These are phyloP conservation scores for Diutina rugosa DNA, from an alignment of 1,139 yeast genomes.

Conservation along the genomic window DNA sequence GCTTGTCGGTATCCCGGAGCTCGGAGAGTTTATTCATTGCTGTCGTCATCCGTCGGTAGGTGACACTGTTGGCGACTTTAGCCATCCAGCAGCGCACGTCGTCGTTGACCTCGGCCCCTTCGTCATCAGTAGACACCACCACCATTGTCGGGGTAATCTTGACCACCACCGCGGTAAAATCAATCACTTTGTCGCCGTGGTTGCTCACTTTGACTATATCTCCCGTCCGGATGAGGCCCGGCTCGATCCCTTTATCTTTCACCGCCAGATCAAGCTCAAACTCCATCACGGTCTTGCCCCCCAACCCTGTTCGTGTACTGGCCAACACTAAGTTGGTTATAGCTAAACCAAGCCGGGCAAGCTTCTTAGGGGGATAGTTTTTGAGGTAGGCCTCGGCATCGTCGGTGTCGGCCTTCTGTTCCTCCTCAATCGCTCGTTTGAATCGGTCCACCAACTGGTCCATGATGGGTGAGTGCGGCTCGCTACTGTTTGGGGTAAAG, in stretches of 20 bases:
- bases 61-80: conserved; percentile 54
- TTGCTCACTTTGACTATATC: conserved; percentile 51
- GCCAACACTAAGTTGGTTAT: conserved; percentile 48
- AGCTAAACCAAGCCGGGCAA: conserved; percentile 66
- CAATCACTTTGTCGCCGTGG: conserved; percentile 13
- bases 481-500: not conserved
- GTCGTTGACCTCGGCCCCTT: conserved; percentile 10
- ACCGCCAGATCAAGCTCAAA: conserved; percentile 49
- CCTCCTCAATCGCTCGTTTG: conserved; percentile 39
- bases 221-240: conserved; percentile 59
- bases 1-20: conserved; percentile 18
- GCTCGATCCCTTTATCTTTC: conserved; percentile 27
- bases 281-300: conserved; percentile 65
- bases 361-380: conserved; percentile 45
- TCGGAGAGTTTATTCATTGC: conserved; percentile 61
- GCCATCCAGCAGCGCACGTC: conserved; percentile 43
- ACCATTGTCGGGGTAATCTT: conserved; percentile 22
- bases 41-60: conserved; percentile 70
- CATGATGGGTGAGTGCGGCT: not conserved
- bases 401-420: conserved; percentile 46
- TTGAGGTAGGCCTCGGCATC: conserved; percentile 37
- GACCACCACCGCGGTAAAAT: conserved; percentile 49
- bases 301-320: conserved; percentile 62
- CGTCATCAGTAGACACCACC: not conserved
- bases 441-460: conserved; percentile 25